Base-by-base conservation (phyloP, 148 eudicot genomes). In the Fallopia convolvulus region DNA sequence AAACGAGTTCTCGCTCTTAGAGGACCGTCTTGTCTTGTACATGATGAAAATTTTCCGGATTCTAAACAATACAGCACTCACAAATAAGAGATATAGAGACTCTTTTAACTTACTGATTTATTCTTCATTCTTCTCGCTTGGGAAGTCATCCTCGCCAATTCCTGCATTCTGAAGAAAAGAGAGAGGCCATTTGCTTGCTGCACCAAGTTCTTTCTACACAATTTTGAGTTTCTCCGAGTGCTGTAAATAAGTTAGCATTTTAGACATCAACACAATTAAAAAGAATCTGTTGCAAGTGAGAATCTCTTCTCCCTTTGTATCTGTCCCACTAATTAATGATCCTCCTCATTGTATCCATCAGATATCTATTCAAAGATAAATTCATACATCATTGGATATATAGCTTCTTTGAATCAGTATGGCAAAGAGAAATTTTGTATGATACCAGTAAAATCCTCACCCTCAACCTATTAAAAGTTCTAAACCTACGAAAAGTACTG, bases 1-100 rank as follows among this genome's bases (percentile, higher is more conserved):
- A 61, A 36, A 68, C 72, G 72, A 68, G 72, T 68, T 68, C 72
- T 68, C 44, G 72, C 72, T 68, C 72, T 36, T 14, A 68, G 72
- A 68, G 72, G 42, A 68, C 72, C 72, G 42, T 36, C 72, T 68
- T 68, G 20, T 36, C 72, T 68, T 39, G 12, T 68, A 68, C 42
- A 68, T 68, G 72, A 68, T 39, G 44, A 68, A 36, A 68, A 15
- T 14, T 68, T 39, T 14, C 72, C 42, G 3, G 72, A 32, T 8
- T 33, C 23, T 33, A 33, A 36, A 68, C 44, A 65, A 36, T 8
- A 39, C 72, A 68, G 15, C 41, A 68, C 36, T 61, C 70, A 61
- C 70, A 23, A 55, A 55, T 30, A 23, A 61, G 11, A 61, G 70
- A 61, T 33, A 60, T 60, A 60, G 66, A 21, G 32, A 61, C 39